Evolutionary conservation across 129 eudicot species (phyloP), one percentile per base, ranked within the genome.

Genomic region (Escallonia herrerae): DNA sequence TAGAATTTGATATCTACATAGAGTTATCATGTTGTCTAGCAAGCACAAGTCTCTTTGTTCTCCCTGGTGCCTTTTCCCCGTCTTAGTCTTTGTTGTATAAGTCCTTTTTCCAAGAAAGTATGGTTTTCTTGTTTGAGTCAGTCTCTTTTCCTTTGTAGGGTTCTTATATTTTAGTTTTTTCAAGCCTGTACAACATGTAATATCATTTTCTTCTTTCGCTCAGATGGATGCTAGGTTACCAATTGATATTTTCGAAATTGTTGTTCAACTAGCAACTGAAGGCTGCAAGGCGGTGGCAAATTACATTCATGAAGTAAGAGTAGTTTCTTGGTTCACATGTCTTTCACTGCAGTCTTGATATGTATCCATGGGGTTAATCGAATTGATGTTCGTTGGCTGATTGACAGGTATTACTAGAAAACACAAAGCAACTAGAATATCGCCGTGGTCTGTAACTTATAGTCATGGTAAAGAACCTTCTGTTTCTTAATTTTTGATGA

Each of bases 161-260:
- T 4, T 13, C 6, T 14, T 44, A 14, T 6, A 10, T 2, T 0
- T 0, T 10, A 33, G 56, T 47, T 11, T 47, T 33, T 8, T 15
- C 6, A 7, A 10, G 5, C 39, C 48, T 13, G 45, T 42, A 47
- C 37, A 33, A 47, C 41, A 22, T 5, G 38, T 63, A 37, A 33
- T 22, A 22, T 22, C 33, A 22, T 22, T 22, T 22, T 49, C 2
- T 10, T 56, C 15, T 4, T 56, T 6, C 8, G 37, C 45, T 62
- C 82, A 91, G 96, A 88, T 88, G 98, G 98, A 91, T 77, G 84
- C 96, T 14, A 91, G 85, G 82, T 76, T 91, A 66, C 85, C 90
- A 9, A 75, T 87, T 82, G 96, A 91, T 68, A 83, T 73, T 15
- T 85, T 91, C 59, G 95, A 91, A 76, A 81, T 71, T 39, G 98